phyloP scores from a whole-genome alignment of 805 yeast genomes.

The Deakozyma indianensis region DNA sequence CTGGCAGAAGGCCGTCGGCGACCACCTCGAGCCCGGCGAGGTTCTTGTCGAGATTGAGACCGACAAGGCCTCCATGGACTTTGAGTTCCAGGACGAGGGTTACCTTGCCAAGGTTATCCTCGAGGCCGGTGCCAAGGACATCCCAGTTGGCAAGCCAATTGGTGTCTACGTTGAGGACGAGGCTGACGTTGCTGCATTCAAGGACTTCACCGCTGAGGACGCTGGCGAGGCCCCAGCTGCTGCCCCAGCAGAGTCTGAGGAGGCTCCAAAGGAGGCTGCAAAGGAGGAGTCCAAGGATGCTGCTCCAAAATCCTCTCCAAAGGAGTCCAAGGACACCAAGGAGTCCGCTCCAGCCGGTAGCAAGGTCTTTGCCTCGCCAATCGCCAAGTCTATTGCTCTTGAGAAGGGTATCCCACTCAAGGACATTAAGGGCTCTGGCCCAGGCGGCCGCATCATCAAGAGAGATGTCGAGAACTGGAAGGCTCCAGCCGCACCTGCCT shows the following conservation, averaged over 20 bases:
- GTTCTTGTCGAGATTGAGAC: conserved; percentile 94
- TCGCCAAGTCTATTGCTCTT: conserved; percentile 84
- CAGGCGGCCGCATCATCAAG: conserved; percentile 85
- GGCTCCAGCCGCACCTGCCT: conserved; percentile 19
- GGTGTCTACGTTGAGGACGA: conserved; percentile 90
- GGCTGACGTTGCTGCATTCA: conserved; percentile 77
- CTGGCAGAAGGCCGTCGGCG: conserved; percentile 89
- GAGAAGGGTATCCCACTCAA: conserved; percentile 83
- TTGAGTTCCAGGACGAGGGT: conserved; percentile 96
- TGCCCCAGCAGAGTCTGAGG: conserved; percentile 23
- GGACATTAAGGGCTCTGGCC: conserved; percentile 83
- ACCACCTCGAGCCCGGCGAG: conserved; percentile 79
- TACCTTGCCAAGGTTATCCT: conserved; percentile 75
- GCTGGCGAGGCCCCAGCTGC: conserved; percentile 46
- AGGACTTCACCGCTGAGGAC: conserved; percentile 68
- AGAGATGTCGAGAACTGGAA: conserved; percentile 71
- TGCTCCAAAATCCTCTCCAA: conserved; percentile 1
- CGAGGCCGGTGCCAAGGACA: conserved; percentile 74
- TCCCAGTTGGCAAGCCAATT: conserved; percentile 90
- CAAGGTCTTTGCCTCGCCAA: conserved; percentile 86
- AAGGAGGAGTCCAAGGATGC: conserved; percentile 8
- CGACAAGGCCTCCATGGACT: conserved; percentile 96
- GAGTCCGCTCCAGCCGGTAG: conserved; percentile 29
- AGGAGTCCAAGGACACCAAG: conserved; percentile 12
- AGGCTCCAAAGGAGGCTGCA: conserved; percentile 19